phyloP scores from a whole-genome alignment of 2,329 filamentous ascomycete genomes.

The Emergomyces pasteurianus region DNA sequence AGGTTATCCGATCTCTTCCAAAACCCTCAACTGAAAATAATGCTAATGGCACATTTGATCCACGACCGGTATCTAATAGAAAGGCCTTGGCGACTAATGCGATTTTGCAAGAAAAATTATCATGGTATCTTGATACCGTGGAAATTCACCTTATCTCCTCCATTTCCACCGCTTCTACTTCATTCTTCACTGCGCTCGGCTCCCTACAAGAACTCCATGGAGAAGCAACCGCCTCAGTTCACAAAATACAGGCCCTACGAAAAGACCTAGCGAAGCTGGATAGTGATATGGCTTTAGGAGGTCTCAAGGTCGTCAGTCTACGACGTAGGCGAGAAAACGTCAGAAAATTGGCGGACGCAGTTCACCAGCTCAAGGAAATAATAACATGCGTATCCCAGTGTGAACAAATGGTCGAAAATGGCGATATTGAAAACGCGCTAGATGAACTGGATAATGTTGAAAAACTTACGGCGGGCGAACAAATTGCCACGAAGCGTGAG shows the following conservation, averaged over 20 bases:
- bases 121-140: slow-evolving; percentile 99
- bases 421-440: slow-evolving; percentile 71
- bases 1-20: slow-evolving; percentile 67
- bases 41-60: slow-evolving; percentile 43
- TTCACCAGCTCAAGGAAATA: slow-evolving; percentile 69
- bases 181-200: slow-evolving; percentile 89
- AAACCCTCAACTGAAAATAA: slow-evolving; percentile 41
- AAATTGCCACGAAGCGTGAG: slow-evolving; percentile 23
- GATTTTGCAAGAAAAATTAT: slow-evolving; percentile 93
- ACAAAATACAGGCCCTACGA: slow-evolving; percentile 68
- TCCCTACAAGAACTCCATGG: slow-evolving; percentile 82
- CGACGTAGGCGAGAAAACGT: slow-evolving; percentile 74
- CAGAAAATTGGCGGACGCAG: slow-evolving; percentile 66
- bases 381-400: slow-evolving; percentile 63
- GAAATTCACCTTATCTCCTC: slow-evolving; percentile 94
- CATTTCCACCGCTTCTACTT: slow-evolving; percentile 88
- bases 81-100: slow-evolving; percentile 93
- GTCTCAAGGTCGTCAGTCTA: slow-evolving; percentile 74
- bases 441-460: slow-evolving; percentile 68
- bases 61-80: slow-evolving; percentile 28
- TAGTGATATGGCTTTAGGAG: slow-evolving; percentile 72
- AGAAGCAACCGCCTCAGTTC: slow-evolving; percentile 83
- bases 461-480: slow-evolving; percentile 64
- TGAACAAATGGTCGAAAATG: slow-evolving; percentile 69
- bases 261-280: slow-evolving; percentile 72